Percentiles rank a stretch among this genome's conserved stretches.
Conservation (phyloP, 352 stramenopile genomes). For the Phytophthora sojae region DNA sequence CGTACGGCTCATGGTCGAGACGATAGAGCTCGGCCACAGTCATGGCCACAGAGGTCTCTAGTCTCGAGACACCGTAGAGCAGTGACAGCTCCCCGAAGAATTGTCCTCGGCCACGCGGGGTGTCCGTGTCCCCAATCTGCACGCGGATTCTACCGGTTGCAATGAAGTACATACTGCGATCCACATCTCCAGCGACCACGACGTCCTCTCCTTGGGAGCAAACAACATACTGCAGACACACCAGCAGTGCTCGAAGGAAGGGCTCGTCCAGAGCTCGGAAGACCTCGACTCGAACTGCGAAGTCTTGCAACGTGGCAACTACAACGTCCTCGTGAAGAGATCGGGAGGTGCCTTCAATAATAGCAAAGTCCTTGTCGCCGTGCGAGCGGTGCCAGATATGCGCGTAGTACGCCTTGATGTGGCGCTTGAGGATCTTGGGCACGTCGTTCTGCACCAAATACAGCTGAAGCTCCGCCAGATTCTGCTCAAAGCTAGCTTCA, state of each 20-base stretch:
- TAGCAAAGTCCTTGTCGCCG: conserved; percentile 54
- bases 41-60: conserved; percentile 63
- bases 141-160: conserved; percentile 55
- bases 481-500: conserved; percentile 63
- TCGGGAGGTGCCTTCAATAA: conserved; percentile 47
- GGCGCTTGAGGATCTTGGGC: conserved; percentile 64
- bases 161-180: conserved; percentile 53
- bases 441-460: conserved; percentile 67
- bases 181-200: conserved; percentile 65
- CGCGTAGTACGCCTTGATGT: conserved; percentile 71
- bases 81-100: conserved; percentile 62
- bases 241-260: conserved; percentile 60
- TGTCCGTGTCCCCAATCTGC: conserved; percentile 50
- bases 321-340: conserved; percentile 61
- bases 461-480: conserved; percentile 61
- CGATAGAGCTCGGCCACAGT: conserved; percentile 64
- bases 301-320: conserved; percentile 48
- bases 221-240: conserved; percentile 58
- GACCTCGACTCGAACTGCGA: conserved; percentile 53
- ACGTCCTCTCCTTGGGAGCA: conserved; percentile 67
- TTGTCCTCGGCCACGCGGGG: conserved; percentile 56
- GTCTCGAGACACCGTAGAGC: conserved; percentile 56
- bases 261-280: conserved; percentile 58
- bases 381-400: conserved; percentile 52
- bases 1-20: conserved; percentile 61